Percentiles rank a stretch among this genome's conserved stretches.
phyloP scores from a whole-genome alignment of 768 basidiomycete genomes.

The Kwoniella botswanensis region DNA sequence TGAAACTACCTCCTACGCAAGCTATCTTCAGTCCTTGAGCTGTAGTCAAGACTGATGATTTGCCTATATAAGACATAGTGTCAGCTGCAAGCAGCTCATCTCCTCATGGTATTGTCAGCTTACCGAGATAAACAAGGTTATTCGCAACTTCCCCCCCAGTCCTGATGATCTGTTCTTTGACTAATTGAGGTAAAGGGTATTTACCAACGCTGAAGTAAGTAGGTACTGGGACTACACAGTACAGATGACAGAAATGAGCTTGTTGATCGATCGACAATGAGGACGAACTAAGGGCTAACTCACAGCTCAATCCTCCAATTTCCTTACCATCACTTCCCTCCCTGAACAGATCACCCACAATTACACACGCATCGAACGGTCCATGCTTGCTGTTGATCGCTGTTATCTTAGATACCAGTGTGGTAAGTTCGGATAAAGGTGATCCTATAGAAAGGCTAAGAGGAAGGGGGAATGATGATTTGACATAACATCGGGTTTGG shows the following conservation, averaged over 20 bases:
- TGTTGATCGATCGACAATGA: constrained; percentile 17
- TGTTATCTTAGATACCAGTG: constrained; percentile 80
- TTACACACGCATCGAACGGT: constrained; percentile 71
- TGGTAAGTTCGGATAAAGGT: constrained; percentile 71
- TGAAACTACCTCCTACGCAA: constrained; percentile 79
- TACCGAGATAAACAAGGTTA: constrained; percentile 85
- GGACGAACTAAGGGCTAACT: constrained; percentile 17
- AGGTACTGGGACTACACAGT: constrained; percentile 72
- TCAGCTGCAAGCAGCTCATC: constrained; percentile 9
- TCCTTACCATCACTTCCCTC: constrained; percentile 69
- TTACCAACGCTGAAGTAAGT: constrained; percentile 93
- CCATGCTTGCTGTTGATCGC: constrained; percentile 89
- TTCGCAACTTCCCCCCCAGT: constrained; percentile 78
- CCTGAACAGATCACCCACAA: constrained; percentile 64
- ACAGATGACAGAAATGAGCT: constrained; percentile 27
- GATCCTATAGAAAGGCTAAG: constrained; percentile 78
- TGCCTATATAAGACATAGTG: constrained; percentile 63
- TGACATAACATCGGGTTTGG: neutral
- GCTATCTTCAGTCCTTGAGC: constrained; percentile 78
- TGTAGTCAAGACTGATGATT: constrained; percentile 79
- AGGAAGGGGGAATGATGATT: constrained; percentile 34
- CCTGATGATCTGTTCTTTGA: constrained; percentile 75
- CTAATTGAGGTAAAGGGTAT: constrained; percentile 70
- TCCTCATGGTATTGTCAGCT: constrained; percentile 53
- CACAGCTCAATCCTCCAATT: constrained; percentile 39